phyloP scores from a whole-genome alignment of 202 grass and related monocot species.

The Cymbopogon flexuosus region DNA sequence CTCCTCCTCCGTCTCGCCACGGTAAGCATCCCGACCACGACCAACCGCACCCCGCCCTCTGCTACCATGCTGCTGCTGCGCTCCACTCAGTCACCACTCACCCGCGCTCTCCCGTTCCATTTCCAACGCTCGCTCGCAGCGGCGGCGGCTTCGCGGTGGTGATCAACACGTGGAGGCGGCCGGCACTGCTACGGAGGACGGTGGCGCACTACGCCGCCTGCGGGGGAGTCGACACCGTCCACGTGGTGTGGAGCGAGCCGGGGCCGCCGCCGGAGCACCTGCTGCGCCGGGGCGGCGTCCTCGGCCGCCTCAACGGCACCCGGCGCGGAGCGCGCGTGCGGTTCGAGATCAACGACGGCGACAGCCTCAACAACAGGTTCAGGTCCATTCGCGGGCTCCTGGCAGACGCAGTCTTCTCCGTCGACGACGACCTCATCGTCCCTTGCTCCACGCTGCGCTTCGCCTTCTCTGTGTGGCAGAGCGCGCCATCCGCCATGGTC shows the following conservation, averaged over 20 bases:
- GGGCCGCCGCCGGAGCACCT: conserved; percentile 46
- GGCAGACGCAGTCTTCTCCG: conserved; percentile 74
- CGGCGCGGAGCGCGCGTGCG: neutral
- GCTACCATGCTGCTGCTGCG: no score
- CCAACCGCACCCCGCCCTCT: neutral
- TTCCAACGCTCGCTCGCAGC: neutral
- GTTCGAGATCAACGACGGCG: conserved; percentile 54
- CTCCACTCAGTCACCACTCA: neutral
- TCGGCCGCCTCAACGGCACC: conserved; percentile 34
- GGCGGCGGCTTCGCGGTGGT: conserved; percentile 62
- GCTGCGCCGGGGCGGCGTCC: conserved; percentile 36
- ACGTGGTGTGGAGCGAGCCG: conserved; percentile 87
- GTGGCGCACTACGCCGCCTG: conserved; percentile 68
- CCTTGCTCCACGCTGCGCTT: conserved; percentile 75
- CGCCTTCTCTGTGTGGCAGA: conserved; percentile 65
- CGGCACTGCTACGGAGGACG: conserved; percentile 56
- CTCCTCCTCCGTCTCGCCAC: conserved; percentile 6
- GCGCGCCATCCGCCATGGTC: conserved; percentile 60
- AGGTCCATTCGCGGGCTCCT: conserved; percentile 44
- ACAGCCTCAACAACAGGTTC: conserved; percentile 95
- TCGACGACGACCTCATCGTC: conserved; percentile 84
- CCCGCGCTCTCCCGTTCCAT: neutral
- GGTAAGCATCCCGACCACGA: conserved; percentile 9
- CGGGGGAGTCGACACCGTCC: conserved; percentile 54
- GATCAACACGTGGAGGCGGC: conserved; percentile 87